Conservation (phyloP, 768 basidiomycete genomes). For the Chalciporus pseudorubinellus region DNA sequence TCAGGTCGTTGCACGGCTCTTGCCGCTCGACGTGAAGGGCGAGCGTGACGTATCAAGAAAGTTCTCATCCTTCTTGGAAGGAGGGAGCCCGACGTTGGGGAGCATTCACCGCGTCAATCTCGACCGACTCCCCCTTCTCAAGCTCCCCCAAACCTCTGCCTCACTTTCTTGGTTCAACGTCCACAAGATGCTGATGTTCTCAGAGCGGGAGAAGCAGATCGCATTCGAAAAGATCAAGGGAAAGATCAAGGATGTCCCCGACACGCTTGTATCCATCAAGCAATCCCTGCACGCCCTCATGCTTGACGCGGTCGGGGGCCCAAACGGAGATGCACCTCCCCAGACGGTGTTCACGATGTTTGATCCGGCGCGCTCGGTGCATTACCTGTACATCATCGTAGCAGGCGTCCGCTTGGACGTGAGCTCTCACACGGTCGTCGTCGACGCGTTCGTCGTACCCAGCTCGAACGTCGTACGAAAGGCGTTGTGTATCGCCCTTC, state of each 20-base stretch:
- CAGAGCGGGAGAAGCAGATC: constrained; percentile 11
- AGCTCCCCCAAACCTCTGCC: constrained; percentile 10
- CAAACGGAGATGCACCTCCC: constrained; percentile 3
- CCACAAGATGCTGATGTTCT: constrained; percentile 29
- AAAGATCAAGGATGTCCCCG: constrained; percentile 10
- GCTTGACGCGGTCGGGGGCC: constrained; percentile 7
- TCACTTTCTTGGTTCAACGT: constrained; percentile 27
- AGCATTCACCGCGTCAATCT: constrained; percentile 42
- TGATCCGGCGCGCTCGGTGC: constrained; percentile 6
- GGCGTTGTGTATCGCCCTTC: not conserved
- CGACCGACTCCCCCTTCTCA: constrained; percentile 32
- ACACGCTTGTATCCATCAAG: constrained; percentile 31
- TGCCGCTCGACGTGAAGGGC: constrained; percentile 18
- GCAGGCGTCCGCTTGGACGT: constrained; percentile 46
- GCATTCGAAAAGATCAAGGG: constrained; percentile 4
- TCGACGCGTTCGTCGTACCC: constrained; percentile 46
- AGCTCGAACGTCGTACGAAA: constrained; percentile 14
- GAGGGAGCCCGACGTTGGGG: constrained; percentile 25
- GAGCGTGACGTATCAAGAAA: constrained; percentile 18
- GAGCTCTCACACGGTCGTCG: constrained; percentile 40
- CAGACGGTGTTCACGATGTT: constrained; percentile 16
- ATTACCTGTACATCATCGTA: constrained; percentile 45
- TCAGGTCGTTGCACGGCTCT: constrained; percentile 22
- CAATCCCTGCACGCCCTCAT: constrained; percentile 31
- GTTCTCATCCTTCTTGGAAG: constrained; percentile 26